Conservation (phyloP, 768 basidiomycete species). For the Tubosaeta brunneosetosa region DNA sequence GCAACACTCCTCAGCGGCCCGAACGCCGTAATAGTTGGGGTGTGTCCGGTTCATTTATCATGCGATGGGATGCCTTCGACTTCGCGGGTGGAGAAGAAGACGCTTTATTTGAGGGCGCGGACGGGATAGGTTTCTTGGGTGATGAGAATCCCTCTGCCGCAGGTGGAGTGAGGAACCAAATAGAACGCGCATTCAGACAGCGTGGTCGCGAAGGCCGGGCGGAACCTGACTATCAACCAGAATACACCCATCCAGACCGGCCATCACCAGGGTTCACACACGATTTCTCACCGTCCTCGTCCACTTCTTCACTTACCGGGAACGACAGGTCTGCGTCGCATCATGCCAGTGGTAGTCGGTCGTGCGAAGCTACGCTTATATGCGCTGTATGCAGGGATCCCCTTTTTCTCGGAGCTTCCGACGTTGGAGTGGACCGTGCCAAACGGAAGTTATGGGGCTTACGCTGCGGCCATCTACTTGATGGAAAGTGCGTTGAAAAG, state of each 20-base stretch:
- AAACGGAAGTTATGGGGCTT: conserved; percentile 61
- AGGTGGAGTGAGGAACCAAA: conserved; percentile 15
- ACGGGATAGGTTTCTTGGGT: conserved; percentile 14
- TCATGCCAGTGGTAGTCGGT: conserved; percentile 22
- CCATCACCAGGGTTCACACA: conserved; percentile 62
- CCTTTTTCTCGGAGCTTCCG: conserved; percentile 49
- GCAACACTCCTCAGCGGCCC: conserved; percentile 5
- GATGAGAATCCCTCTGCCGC: conserved; percentile 11
- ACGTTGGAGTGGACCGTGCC: conserved; percentile 43
- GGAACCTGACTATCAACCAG: conserved; percentile 45
- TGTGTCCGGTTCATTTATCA: conserved; percentile 23
- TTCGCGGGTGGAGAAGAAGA: conserved; percentile 12
- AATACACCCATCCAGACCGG: conserved; percentile 61
- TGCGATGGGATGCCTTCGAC: conserved; percentile 30
- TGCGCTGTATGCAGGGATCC: conserved; percentile 68
- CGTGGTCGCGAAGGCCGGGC: conserved; percentile 9
- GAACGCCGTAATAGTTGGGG: conserved; percentile 21
- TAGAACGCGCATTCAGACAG: conserved; percentile 24
- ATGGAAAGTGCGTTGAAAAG: conserved; percentile 66
- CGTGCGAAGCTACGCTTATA: conserved; percentile 44
- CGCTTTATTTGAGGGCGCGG: conserved; percentile 11
- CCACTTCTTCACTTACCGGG: conserved; percentile 30
- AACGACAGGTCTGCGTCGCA: conserved; percentile 34
- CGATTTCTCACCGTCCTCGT: conserved; percentile 49
- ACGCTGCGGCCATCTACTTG: conserved; percentile 73